Percentiles rank a stretch among this genome's conserved stretches.
phyloP scores from a whole-genome alignment of 129 eudicot species.

The Smallanthus sonchifolius region DNA sequence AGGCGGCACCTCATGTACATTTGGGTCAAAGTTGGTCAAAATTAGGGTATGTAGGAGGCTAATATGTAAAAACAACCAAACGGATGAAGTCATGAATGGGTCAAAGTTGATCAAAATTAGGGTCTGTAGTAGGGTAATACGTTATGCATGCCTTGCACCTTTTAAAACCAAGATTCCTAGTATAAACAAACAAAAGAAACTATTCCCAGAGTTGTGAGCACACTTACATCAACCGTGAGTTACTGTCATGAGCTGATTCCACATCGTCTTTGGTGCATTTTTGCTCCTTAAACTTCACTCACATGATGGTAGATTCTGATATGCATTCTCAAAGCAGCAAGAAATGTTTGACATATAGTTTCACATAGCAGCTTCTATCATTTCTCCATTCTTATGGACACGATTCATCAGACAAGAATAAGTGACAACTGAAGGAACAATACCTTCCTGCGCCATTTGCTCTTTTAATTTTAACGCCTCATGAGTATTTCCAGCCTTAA shows the following conservation, averaged over 20 bases:
- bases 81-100: too few species aligned
- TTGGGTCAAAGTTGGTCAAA: too few species aligned
- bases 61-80: too few species aligned
- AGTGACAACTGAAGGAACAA: conserved; percentile 41
- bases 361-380: conserved; percentile 35
- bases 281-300: conserved; percentile 8
- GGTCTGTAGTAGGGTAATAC: too few species aligned
- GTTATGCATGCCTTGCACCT: too few species aligned
- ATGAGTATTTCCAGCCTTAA: conserved; percentile 39
- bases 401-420: conserved; percentile 42
- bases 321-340: conserved; percentile 6
- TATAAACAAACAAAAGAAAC: not conserved
- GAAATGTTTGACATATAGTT: not conserved
- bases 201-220: conserved; percentile 5
- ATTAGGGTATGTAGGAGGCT: too few species aligned
- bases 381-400: conserved; percentile 31
- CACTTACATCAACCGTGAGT: conserved; percentile 9
- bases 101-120: too few species aligned
- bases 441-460: conserved; percentile 58
- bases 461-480: conserved; percentile 53
- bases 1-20: too few species aligned
- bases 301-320: not conserved
- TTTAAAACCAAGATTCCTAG: not conserved
- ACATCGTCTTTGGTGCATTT: conserved; percentile 3
- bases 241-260: conserved; percentile 8